Evolutionary conservation across 305 asterid species (phyloP), one percentile per base, ranked within the genome.

Genomic region (Fraxinus greggii): DNA sequence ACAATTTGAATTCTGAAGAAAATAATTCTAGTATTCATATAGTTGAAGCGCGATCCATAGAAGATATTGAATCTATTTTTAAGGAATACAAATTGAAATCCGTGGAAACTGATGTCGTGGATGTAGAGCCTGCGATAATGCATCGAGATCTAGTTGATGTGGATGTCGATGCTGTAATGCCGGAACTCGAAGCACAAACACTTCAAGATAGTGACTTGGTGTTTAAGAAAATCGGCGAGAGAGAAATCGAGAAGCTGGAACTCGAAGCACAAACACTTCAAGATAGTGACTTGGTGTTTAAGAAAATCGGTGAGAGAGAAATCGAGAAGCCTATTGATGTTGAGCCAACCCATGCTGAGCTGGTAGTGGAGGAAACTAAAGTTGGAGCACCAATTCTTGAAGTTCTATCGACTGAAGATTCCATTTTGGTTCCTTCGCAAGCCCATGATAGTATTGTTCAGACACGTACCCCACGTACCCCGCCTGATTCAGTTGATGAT

Each of bases 201-300:
- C 65, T 80, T 75, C 86, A 89, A 85, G 90, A 84, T 76, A 80
- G 84, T 8, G 83, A 80, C 63, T 67, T 63, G 76, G 85, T 73
- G 23, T 76, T 85, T 80, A 74, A 85, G 81, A 78, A 86, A 80
- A 79, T 59, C 51, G 61, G 75, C 40, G 81, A 72, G n/a, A 19
- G 65, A 70, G 86, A 61, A n/a, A n/a, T n/a, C n/a, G n/a, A n/a
- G n/a, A n/a, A n/a, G 90, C 83, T 86, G 73, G 87, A 80, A 74
- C 61, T 82, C 35, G 93, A 92, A 87, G 90, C 87, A 83, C 83
- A 72, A 78, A 84, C 85, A 51, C 65, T 80, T 75, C 86, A 89
- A 85, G 90, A 84, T 76, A 80, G 84, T 8, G 83, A 80, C 63
- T 67, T 63, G 76, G 85, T 73, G 23, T 76, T 85, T 80, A 74